Percentiles rank a stretch among this genome's conserved stretches.
Evolutionary conservation across 2,329 filamentous ascomycete genomes (phyloP).

Genomic region (Verticillium longisporum): DNA sequence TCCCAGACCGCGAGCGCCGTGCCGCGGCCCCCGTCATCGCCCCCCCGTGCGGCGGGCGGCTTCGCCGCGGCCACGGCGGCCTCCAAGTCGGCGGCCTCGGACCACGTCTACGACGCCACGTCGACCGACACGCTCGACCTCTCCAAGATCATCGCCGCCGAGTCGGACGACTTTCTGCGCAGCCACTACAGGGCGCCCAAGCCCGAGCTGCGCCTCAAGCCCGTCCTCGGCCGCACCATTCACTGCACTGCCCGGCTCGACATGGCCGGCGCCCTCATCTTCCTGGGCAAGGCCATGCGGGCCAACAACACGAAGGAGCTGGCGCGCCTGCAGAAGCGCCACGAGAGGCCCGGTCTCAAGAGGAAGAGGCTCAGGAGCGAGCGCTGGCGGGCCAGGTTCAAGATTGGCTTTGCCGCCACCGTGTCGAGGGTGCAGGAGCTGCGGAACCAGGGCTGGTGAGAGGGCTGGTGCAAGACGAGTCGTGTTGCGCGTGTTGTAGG

Average conservation of each 20-base stretch:
- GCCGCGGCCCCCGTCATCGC: not conserved
- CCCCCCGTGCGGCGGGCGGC: not conserved
- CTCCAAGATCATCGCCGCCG: conserved; percentile 25
- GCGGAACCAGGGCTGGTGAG: conserved; percentile 71
- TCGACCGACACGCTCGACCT: conserved; percentile 20
- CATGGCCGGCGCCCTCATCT: conserved; percentile 33
- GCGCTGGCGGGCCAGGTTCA: conserved; percentile 65
- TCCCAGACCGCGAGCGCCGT: not conserved
- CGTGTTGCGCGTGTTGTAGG: not conserved
- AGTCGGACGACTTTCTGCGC: conserved; percentile 16
- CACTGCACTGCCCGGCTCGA: conserved; percentile 35
- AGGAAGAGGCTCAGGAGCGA: conserved; percentile 66
- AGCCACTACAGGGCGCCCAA: conserved; percentile 9
- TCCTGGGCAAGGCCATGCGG: conserved; percentile 29
- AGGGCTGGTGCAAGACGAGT: too few species aligned
- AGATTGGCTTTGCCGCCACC: conserved; percentile 58
- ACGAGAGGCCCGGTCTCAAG: conserved; percentile 71
- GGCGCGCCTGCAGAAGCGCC: conserved; percentile 54
- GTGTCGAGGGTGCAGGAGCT: conserved; percentile 61
- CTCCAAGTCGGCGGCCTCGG: not conserved
- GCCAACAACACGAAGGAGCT: conserved; percentile 46
- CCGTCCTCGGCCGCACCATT: conserved; percentile 36
- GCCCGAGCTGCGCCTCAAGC: conserved; percentile 28
- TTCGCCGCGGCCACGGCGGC: not conserved
- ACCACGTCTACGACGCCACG: conserved; percentile 9